Percentiles rank a stretch among this genome's conserved stretches.
Conservation (phyloP, 805 yeast species). For the Saccharomycopsis microspora region DNA sequence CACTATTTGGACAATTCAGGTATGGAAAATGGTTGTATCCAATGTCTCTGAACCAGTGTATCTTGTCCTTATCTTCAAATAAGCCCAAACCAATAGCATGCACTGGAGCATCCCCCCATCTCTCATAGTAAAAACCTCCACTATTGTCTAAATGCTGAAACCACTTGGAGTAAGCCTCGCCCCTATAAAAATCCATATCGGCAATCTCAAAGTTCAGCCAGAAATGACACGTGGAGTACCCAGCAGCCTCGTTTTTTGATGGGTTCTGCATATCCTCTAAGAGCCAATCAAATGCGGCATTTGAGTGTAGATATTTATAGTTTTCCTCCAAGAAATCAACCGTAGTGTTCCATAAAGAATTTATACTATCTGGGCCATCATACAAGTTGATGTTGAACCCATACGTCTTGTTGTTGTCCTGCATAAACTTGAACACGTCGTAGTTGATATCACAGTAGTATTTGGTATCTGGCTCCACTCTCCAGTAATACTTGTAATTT, state of each 20-base stretch:
- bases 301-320: conserved; percentile 46
- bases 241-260: conserved; percentile 30
- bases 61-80: conserved; percentile 53
- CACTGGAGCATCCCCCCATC: conserved; percentile 95
- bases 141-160: conserved; percentile 49
- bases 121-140: conserved; percentile 80
- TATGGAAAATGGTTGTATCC: conserved; percentile 73
- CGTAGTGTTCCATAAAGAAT: conserved; percentile 60
- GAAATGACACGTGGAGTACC: conserved; percentile 63
- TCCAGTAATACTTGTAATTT: conserved; percentile 64
- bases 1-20: conserved; percentile 58
- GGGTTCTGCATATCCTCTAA: conserved; percentile 47
- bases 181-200: conserved; percentile 69
- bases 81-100: conserved; percentile 65
- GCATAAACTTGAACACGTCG: conserved; percentile 69
- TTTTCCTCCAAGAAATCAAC: conserved; percentile 41
- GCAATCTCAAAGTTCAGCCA: conserved; percentile 88
- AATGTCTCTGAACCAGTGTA: conserved; percentile 84
- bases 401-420: conserved; percentile 52
- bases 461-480: conserved; percentile 65
- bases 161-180: conserved; percentile 56
- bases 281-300: conserved; percentile 55
- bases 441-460: conserved; percentile 62
- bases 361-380: conserved; percentile 56
- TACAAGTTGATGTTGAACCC: conserved; percentile 64